A percentile compares a stretch with the other conserved stretches of the same genome.
Conservation (phyloP, 2,329 filamentous ascomycete species). For the Tricladium varicosporioides region DNA sequence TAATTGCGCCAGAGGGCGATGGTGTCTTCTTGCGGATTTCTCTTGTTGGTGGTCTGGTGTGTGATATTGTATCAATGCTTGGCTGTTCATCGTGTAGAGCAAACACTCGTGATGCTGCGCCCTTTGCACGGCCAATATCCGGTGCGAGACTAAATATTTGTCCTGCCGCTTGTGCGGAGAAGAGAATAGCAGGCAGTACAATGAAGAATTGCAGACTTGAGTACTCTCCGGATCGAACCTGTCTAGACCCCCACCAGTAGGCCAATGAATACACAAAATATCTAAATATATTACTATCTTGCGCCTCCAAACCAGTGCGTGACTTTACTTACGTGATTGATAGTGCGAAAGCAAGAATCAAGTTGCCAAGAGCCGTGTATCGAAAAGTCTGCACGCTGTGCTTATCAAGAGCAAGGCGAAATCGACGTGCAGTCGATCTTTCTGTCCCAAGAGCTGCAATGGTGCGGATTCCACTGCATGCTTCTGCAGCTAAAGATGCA, state of each 20-base stretch:
- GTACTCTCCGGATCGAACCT: constrained; percentile 65
- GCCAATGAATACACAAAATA: constrained; percentile 72
- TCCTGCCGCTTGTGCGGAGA: constrained; percentile 70
- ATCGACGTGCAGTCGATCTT: constrained; percentile 49
- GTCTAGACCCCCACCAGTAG: constrained; percentile 77
- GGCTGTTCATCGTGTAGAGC: constrained; percentile 43
- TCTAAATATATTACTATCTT: constrained; percentile 24
- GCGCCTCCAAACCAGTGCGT: neutral
- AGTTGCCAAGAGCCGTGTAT: constrained; percentile 50
- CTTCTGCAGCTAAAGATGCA: constrained; percentile 64
- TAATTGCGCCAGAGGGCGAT: constrained; percentile 39
- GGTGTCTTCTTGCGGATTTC: constrained; percentile 2
- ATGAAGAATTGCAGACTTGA: constrained; percentile 70
- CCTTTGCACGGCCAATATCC: constrained; percentile 66
- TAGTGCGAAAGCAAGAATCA: constrained; percentile 58
- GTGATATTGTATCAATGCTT: constrained; percentile 32
- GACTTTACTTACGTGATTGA: constrained; percentile 23
- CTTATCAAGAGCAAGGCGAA: constrained; percentile 48
- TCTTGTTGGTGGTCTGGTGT: neutral
- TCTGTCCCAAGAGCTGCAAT: constrained; percentile 55
- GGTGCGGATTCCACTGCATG: constrained; percentile 65
- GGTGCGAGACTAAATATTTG: constrained; percentile 74
- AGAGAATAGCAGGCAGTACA: constrained; percentile 67
- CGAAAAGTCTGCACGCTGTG: constrained; percentile 53
- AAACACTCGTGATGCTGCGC: constrained; percentile 58